Evolutionary conservation across 2,329 filamentous ascomycete species (phyloP).

Genomic region (Graphilbum ipis-grandicollis): DNA sequence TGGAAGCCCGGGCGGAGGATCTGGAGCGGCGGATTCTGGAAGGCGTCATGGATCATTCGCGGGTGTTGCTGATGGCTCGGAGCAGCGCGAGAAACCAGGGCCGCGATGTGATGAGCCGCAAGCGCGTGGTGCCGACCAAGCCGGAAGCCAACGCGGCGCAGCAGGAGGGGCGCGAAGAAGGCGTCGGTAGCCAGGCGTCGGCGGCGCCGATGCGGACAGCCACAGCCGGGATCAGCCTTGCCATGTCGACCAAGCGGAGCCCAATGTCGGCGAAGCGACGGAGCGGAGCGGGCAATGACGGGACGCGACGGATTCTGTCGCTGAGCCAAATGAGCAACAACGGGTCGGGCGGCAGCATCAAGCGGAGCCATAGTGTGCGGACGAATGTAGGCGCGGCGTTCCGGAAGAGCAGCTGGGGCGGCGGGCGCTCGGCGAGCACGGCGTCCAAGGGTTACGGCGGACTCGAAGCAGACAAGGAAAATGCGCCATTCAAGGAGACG

Average conservation of each 20-base stretch:
- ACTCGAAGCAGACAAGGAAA: conserved; percentile 28
- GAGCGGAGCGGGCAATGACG: conserved; percentile 15
- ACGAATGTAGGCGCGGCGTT: conserved; percentile 32
- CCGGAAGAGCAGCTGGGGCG: conserved; percentile 56
- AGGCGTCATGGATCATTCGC: conserved; percentile 89
- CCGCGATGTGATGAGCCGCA: conserved; percentile 39
- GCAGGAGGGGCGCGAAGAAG: conserved; percentile 5
- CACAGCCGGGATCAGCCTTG: conserved; percentile 27
- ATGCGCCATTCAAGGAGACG: conserved; percentile 33
- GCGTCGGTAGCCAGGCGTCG: not conserved
- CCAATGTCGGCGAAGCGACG: conserved; percentile 27
- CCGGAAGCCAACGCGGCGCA: conserved; percentile 16
- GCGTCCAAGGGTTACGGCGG: conserved; percentile 30
- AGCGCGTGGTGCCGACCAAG: conserved; percentile 28
- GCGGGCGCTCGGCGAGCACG: conserved; percentile 17
- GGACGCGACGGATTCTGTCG: conserved; percentile 69
- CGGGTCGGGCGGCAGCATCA: conserved; percentile 43
- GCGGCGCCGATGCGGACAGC: not conserved
- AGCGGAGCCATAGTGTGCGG: conserved; percentile 64
- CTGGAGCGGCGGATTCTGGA: conserved; percentile 87
- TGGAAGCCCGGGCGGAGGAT: conserved; percentile 77
- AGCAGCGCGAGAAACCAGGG: conserved; percentile 22
- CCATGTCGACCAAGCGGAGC: conserved; percentile 33
- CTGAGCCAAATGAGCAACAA: conserved; percentile 81
- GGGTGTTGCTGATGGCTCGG: conserved; percentile 69